A percentile compares a stretch with the other conserved stretches of the same genome.
These are phyloP conservation scores for Tausonia pullulans DNA, from an alignment of 1,284 basidiomycete genomes.

Conservation along the genomic window DNA sequence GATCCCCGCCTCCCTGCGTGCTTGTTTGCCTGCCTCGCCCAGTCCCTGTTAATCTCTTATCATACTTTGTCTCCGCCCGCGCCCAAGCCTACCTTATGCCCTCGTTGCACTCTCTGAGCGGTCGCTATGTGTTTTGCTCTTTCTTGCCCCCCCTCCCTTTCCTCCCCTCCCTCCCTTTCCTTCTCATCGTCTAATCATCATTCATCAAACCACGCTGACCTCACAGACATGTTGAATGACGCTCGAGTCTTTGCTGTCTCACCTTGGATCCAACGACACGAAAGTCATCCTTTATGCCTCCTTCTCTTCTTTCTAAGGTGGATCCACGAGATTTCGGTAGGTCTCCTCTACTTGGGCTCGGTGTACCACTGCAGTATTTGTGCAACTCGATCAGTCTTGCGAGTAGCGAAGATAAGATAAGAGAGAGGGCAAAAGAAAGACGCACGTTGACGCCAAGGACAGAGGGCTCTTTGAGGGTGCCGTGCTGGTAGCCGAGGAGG, in stretches of 20 bases:
- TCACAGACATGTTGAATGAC: too few species aligned
- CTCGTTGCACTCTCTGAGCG: too few species aligned
- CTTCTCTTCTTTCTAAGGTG: too few species aligned
- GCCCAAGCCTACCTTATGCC: too few species aligned
- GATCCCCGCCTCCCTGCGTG: background rate
- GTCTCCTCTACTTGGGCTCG: conserved; percentile 2
- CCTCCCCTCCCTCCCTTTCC: background rate
- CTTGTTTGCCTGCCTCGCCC: background rate
- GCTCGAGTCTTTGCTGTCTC: too few species aligned
- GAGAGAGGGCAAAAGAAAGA: background rate
- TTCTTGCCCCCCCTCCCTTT: background rate
- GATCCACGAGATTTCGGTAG: too few species aligned
- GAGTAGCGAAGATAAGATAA: background rate
- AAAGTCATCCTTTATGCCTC: too few species aligned
- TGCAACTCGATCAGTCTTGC: background rate
- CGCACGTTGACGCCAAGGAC: conserved; percentile 21
- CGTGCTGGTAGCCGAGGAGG: conserved; percentile 37
- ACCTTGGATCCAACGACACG: too few species aligned
- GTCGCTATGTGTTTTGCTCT: too few species aligned
- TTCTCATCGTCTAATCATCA: background rate
- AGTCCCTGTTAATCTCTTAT: too few species aligned
- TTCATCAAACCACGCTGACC: too few species aligned
- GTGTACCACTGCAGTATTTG: conserved; percentile 1
- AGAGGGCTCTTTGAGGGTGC: conserved; percentile 32
- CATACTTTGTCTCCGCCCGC: too few species aligned